Evolutionary conservation across 306 rosid species (phyloP).

Genomic region (Sophora flavescens): DNA sequence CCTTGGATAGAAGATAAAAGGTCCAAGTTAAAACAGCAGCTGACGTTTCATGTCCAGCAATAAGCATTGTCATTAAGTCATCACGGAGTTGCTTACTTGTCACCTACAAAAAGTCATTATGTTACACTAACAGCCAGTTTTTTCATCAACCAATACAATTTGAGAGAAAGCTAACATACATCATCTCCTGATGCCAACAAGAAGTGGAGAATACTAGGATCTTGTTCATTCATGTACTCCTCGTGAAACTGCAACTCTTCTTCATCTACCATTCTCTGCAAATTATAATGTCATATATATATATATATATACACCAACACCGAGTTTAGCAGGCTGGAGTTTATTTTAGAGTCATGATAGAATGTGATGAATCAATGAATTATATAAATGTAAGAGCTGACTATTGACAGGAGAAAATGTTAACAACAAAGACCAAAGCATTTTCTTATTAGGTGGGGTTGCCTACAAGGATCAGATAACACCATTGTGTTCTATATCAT

Average conservation of each 20-base stretch:
- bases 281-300: constrained; percentile 37
- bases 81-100: constrained; percentile 99
- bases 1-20: constrained; percentile 89
- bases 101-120: constrained; percentile 63
- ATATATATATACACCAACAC: constrained; percentile 14
- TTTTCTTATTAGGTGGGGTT: no score
- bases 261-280: constrained; percentile 97
- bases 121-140: constrained; percentile 31
- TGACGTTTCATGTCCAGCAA: constrained; percentile 99
- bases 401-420: constrained; percentile 24
- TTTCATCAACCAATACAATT: constrained; percentile 34
- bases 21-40: constrained; percentile 99
- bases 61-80: constrained; percentile 98
- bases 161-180: constrained; percentile 54
- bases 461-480: background rate
- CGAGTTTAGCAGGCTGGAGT: constrained; percentile 38
- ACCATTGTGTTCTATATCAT: background rate
- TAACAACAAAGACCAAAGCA: background rate
- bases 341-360: background rate
- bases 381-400: constrained; percentile 15
- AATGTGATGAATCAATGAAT: constrained; percentile 27
- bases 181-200: constrained; percentile 98
- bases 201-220: constrained; percentile 96
- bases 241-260: constrained; percentile 97
- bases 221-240: constrained; percentile 94